Conservation (phyloP, 2,329 filamentous ascomycete species). For the Nemania sp. region DNA sequence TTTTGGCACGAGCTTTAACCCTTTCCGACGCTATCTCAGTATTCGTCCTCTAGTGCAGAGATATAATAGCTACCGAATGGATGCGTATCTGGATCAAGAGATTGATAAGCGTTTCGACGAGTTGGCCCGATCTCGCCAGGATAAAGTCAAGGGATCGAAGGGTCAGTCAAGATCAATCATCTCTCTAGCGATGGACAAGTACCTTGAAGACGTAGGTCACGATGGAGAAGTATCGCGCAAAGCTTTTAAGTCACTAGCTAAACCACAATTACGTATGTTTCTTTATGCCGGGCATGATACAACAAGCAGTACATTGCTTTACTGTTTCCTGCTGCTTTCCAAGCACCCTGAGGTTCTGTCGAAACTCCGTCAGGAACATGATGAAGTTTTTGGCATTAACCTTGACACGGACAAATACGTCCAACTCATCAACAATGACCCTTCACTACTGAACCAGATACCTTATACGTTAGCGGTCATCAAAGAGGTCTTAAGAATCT, state of each 20-base stretch:
- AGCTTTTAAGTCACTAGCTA: constrained; percentile 23
- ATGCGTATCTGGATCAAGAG: constrained; percentile 25
- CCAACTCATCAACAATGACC: constrained; percentile 37
- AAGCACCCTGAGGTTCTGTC: constrained; percentile 27
- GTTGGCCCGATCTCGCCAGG: neutral
- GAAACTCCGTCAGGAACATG: constrained; percentile 34
- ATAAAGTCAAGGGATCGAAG: neutral
- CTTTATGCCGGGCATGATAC: constrained; percentile 67
- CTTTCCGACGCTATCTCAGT: constrained; percentile 26
- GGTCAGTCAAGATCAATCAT: constrained; percentile 26
- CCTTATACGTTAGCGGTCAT: constrained; percentile 43
- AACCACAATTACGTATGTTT: constrained; percentile 30
- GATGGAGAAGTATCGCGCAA: constrained; percentile 11
- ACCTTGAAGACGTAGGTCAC: constrained; percentile 20
- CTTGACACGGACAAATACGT: constrained; percentile 2
- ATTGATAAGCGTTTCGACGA: constrained; percentile 32
- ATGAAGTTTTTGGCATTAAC: constrained; percentile 27
- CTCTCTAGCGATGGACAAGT: constrained; percentile 27
- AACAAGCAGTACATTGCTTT: constrained; percentile 59
- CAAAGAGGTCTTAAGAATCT: constrained; percentile 45
- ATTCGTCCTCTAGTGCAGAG: constrained; percentile 27
- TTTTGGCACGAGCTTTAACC: constrained; percentile 29
- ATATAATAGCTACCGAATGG: constrained; percentile 29
- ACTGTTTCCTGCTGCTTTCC: constrained; percentile 48
- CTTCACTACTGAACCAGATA: constrained; percentile 39